Conservation (phyloP, 352 stramenopile species). For the Phytopythium oedochilum region DNA sequence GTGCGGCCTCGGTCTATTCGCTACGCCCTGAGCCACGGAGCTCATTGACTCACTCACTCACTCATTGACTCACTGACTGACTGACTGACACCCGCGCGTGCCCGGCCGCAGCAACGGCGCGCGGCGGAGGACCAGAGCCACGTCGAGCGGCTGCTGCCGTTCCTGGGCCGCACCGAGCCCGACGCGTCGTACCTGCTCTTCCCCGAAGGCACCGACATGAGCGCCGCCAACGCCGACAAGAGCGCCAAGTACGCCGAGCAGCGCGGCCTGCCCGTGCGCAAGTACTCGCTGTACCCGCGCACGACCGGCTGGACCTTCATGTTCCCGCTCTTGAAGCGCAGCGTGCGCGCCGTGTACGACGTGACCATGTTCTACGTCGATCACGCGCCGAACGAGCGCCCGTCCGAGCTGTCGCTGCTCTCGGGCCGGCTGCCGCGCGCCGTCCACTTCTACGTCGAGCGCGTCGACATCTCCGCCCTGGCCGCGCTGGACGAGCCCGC, state of each 20-base stretch:
- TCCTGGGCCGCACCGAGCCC: conserved; percentile 39
- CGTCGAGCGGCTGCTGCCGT: conserved; percentile 48
- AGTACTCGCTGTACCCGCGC: conserved; percentile 73
- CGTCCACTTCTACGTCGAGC: conserved; percentile 73
- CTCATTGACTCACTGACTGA: too few species aligned
- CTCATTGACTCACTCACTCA: too few species aligned
- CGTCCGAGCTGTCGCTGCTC: conserved; percentile 61
- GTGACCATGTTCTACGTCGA: conserved; percentile 84
- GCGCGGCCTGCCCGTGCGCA: conserved; percentile 29
- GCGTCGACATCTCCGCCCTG: conserved; percentile 40
- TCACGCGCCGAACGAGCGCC: conserved; percentile 47
- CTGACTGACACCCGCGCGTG: too few species aligned
- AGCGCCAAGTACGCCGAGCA: conserved; percentile 53
- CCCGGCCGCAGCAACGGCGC: conserved; percentile 56
- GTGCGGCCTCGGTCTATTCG: too few species aligned
- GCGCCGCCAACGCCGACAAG: conserved; percentile 55
- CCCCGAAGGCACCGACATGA: conserved; percentile 79
- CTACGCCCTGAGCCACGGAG: too few species aligned
- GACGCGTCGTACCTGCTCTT: conserved; percentile 74
- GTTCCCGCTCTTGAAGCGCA: conserved; percentile 46
- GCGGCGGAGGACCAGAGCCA: conserved; percentile 60
- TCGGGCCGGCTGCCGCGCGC: conserved; percentile 48
- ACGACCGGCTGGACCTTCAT: conserved; percentile 78
- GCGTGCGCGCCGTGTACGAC: conserved; percentile 75
- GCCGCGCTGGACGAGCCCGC: conserved; percentile 27